Conservation (phyloP, 768 basidiomycete species). For the Suillus subalutaceus region DNA sequence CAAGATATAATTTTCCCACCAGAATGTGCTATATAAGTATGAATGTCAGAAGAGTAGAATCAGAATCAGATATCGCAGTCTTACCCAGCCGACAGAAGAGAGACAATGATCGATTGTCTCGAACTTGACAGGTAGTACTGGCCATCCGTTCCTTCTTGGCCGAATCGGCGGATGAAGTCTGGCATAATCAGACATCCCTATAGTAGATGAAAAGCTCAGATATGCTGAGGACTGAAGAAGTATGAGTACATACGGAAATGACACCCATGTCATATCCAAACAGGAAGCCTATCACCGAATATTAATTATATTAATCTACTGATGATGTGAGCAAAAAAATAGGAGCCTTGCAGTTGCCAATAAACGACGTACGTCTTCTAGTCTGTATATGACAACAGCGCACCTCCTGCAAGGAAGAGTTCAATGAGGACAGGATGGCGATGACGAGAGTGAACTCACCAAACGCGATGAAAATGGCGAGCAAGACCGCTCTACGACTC, state of each 20-base stretch:
- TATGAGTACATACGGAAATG: conserved; percentile 54
- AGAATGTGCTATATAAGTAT: conserved; percentile 44
- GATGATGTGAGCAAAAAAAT: conserved; percentile 1
- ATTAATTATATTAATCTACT: background rate
- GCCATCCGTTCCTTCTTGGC: conserved; percentile 51
- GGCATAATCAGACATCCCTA: conserved; percentile 82
- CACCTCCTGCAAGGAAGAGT: conserved; percentile 23
- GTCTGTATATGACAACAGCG: conserved; percentile 3
- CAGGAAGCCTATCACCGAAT: conserved; percentile 49
- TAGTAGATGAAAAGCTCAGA: background rate
- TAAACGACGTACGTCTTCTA: background rate
- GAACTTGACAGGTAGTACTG: conserved; percentile 55
- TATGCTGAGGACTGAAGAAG: background rate
- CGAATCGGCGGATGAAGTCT: conserved; percentile 74
- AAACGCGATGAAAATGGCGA: conserved; percentile 75
- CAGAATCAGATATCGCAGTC: background rate
- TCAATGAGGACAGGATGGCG: background rate
- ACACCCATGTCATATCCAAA: conserved; percentile 82
- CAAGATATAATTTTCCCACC: conserved; percentile 37
- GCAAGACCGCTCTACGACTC: conserved; percentile 62
- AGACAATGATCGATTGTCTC: conserved; percentile 78
- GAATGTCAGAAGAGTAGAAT: too few species aligned
- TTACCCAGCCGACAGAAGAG: conserved; percentile 74
- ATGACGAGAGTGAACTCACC: conserved; percentile 42
- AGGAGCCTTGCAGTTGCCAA: conserved; percentile 7